phyloP scores from a whole-genome alignment of 2,329 filamentous ascomycete genomes.

The Coniella vitis region DNA sequence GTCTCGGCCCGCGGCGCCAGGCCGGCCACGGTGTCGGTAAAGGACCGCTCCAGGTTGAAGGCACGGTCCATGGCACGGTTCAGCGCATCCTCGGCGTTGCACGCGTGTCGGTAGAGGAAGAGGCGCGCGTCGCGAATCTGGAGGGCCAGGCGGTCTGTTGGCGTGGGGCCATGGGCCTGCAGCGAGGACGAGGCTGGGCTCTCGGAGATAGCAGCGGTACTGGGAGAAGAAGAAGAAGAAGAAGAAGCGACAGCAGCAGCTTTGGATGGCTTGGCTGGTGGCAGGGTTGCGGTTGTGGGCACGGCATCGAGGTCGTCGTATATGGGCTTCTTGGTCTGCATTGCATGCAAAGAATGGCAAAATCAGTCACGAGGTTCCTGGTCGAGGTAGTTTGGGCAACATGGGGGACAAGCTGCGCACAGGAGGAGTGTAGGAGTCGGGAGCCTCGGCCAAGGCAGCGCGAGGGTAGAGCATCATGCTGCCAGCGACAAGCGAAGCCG shows the following conservation, averaged over 20 bases:
- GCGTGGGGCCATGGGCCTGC: slow-evolving; percentile 53
- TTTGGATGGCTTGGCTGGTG: slow-evolving; percentile 6
- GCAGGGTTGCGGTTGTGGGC: slow-evolving; percentile 15
- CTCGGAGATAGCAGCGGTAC: slow-evolving; percentile 21
- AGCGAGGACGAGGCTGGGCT: slow-evolving; percentile 22
- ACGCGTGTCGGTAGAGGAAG: slow-evolving; percentile 70
- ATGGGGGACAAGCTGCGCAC: background rate
- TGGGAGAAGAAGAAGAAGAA: slow-evolving; percentile 27
- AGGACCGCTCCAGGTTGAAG: slow-evolving; percentile 79
- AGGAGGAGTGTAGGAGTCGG: slow-evolving; percentile 20
- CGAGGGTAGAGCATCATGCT: slow-evolving; percentile 41
- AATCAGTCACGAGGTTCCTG: slow-evolving; percentile 13
- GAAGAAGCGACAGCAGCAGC: slow-evolving; percentile 23
- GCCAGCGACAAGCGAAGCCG: slow-evolving; percentile 43
- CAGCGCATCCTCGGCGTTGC: slow-evolving; percentile 70
- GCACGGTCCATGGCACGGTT: slow-evolving; percentile 75
- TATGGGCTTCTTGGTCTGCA: slow-evolving; percentile 60
- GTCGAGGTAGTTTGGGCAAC: background rate
- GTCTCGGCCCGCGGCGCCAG: slow-evolving; percentile 80
- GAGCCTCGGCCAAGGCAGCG: slow-evolving; percentile 45
- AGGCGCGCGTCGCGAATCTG: slow-evolving; percentile 77
- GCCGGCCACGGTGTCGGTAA: slow-evolving; percentile 82
- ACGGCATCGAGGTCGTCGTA: slow-evolving; percentile 62
- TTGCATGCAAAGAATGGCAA: too few species aligned
- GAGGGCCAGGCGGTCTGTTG: slow-evolving; percentile 80